phyloP scores from a whole-genome alignment of 2,329 filamentous ascomycete genomes.

The Fusarium cyanostomum region DNA sequence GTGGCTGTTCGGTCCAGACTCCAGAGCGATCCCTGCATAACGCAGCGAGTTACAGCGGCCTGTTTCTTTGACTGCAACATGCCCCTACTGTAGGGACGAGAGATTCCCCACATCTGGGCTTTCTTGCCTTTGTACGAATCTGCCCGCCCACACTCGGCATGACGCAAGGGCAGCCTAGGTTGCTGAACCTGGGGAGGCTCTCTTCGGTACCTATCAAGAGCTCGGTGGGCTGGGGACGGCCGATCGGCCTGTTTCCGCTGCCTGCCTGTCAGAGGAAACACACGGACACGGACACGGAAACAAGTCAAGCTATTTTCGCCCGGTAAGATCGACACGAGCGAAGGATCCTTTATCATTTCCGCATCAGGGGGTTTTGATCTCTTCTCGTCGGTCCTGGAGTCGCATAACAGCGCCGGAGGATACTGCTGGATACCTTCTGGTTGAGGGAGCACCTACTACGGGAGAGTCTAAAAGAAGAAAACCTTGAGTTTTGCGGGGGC shows the following conservation, averaged over 20 bases:
- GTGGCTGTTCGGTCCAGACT: slow-evolving; percentile 22
- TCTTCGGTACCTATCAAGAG: slow-evolving; percentile 12
- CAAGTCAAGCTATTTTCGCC: slow-evolving; percentile 24
- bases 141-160: slow-evolving; percentile 35
- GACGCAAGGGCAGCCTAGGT: slow-evolving; percentile 39
- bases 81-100: slow-evolving; percentile 6
- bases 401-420: no score
- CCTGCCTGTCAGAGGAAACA: slow-evolving; percentile 7
- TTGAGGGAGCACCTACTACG: no score
- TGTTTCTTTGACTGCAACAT: slow-evolving; percentile 16
- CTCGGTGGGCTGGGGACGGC: slow-evolving; percentile 27
- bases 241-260: slow-evolving; percentile 38
- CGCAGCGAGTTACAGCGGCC: slow-evolving; percentile 6
- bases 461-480: no score
- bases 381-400: no score
- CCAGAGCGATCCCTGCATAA: slow-evolving; percentile 33
- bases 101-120: slow-evolving; percentile 42
- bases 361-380: not conserved
- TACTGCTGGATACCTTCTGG: no score
- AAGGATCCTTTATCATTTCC: slow-evolving; percentile 27
- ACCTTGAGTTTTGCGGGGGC: no score
- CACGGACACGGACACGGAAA: not conserved
- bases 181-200: slow-evolving; percentile 13
- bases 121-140: slow-evolving; percentile 35
- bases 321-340: slow-evolving; percentile 31